phyloP scores from a whole-genome alignment of 108 stramenopile genomes.

The Fragilaria radians region DNA sequence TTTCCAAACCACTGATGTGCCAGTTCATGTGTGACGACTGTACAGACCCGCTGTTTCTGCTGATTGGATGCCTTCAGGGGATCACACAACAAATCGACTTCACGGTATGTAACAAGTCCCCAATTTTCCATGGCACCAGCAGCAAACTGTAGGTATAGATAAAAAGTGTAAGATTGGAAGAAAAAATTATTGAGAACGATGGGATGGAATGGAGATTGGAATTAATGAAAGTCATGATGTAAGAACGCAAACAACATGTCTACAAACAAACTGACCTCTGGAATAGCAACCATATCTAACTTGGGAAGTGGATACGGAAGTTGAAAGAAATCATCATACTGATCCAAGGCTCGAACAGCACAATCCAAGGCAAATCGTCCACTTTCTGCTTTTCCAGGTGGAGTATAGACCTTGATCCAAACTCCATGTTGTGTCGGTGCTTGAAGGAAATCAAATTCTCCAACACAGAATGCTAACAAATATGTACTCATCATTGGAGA shows the following conservation, averaged over 20 bases:
- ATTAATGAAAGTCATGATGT: too few relatives aligned
- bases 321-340: constrained; percentile 85
- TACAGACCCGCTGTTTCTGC: constrained; percentile 88
- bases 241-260: too few relatives aligned
- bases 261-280: constrained; percentile 43
- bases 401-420: constrained; percentile 87
- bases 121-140: constrained; percentile 92
- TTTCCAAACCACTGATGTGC: constrained; percentile 97
- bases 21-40: constrained; percentile 95
- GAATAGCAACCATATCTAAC: constrained; percentile 93
- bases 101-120: constrained; percentile 51
- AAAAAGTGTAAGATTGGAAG: too few relatives aligned
- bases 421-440: constrained; percentile 68
- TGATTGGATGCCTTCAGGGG: constrained; percentile 58
- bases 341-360: constrained; percentile 68
- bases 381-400: constrained; percentile 74
- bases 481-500: constrained; percentile 95
- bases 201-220: too few relatives aligned
- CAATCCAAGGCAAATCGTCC: constrained; percentile 87
- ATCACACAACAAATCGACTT: constrained; percentile 90
- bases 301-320: constrained; percentile 93
- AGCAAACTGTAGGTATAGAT: constrained; percentile 72
- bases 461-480: constrained; percentile 87
- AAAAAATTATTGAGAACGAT: too few relatives aligned
- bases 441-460: constrained; percentile 87